Evolutionary conservation across 1,284 basidiomycete species (phyloP).

Genomic region (Pyrrhoderma noxium): DNA sequence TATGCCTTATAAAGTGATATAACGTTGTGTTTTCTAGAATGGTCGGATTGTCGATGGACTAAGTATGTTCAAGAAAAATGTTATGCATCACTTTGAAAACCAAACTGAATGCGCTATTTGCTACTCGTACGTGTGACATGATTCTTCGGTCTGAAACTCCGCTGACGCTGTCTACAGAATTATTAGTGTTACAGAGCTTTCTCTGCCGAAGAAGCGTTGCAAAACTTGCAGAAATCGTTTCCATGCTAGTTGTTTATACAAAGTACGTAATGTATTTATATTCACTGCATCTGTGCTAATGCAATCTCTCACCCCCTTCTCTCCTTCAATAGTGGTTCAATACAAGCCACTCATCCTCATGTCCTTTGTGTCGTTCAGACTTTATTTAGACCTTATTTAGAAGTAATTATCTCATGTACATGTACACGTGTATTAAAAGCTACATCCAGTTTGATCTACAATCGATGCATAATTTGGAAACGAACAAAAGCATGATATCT

Average conservation of each 20-base stretch:
- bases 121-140: conserved; percentile 62
- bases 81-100: conserved; percentile 85
- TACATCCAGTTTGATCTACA: too few relatives aligned
- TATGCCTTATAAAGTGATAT: conserved; percentile 5
- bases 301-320: too few relatives aligned
- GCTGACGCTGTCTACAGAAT: conserved; percentile 47
- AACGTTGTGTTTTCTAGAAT: conserved; percentile 46
- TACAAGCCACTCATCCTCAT: conserved; percentile 82
- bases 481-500: too few relatives aligned
- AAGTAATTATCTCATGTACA: neutral
- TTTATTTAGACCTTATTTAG: conserved; percentile 40
- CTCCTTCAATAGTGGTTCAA: conserved; percentile 80
- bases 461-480: too few relatives aligned
- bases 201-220: conserved; percentile 87
- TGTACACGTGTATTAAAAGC: neutral
- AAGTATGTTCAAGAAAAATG: conserved; percentile 93
- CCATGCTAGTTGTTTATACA: conserved; percentile 89
- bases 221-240: conserved; percentile 94
- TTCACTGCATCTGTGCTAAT: too few relatives aligned
- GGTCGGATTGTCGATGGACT: conserved; percentile 89
- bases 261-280: too few relatives aligned
- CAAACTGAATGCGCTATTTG: conserved; percentile 93
- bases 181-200: conserved; percentile 86
- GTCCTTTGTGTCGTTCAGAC: conserved; percentile 84
- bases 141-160: neutral